Evolutionary conservation across 2,329 filamentous ascomycete species (phyloP), one percentile per base, ranked within the genome.

Genomic region (Colletotrichum abscissum): DNA sequence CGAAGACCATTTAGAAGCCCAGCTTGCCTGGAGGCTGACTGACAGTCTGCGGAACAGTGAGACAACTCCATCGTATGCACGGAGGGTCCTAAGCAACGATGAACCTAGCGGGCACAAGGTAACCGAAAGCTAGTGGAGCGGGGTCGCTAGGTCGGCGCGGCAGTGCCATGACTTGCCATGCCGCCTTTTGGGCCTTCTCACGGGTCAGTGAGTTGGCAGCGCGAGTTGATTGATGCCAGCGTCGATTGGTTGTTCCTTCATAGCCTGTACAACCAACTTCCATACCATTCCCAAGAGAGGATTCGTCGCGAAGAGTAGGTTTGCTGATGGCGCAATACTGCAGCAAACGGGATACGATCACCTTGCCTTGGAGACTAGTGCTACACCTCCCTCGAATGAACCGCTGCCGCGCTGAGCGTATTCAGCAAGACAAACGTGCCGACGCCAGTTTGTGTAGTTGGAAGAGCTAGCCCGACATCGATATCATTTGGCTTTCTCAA

Each of bases 1-100:
- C n/a, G 55, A 46, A 46, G 52, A n/a, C 35, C 33, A 58, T 22
- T 38, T 46, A 16, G 19, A 35, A 19, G 14, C 8, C 60, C 70
- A 56, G 56, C n/a, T 19, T 35, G 33, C 33, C 33, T 35, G 33
- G 12, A 35, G 66, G 26, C 55, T 14, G 59, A 55, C 33, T 52
- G 59, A 30, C 59, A 54, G 26, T 19, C 59, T 24, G 33, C 16
- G 22, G 16, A 8, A 24, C 19, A 8, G 49, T 56, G 19, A 55
- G 46, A 28, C 49, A n/a, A 16, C 46, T 26, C 60, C 33, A 49
- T 67, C 58, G 63, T 30, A 30, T 57, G 55, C 64, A 54, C 49
- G 67, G 57, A 49, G 57, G 59, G 67, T 62, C 60, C 46, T 26
- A 46, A 66, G 19, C 60, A 62, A 56, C 67, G 67, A 56, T 66